Percentiles rank a stretch among this genome's conserved stretches.
Evolutionary conservation across 768 basidiomycete genomes (phyloP).

Genomic region (Trametes cingulata): DNA sequence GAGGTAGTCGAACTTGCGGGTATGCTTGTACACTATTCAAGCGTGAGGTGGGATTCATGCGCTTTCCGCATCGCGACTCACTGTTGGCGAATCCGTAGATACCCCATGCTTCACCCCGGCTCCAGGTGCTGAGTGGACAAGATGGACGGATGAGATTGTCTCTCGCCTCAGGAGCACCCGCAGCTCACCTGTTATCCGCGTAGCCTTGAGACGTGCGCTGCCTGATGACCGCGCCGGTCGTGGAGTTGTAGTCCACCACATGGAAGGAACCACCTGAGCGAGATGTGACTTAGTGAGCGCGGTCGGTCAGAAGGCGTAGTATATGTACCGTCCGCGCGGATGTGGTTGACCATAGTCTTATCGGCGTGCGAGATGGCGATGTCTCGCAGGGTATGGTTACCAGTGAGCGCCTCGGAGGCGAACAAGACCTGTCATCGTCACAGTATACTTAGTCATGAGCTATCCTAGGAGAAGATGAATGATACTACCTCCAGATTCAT

Average conservation of each 20-base stretch:
- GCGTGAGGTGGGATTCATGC: background rate
- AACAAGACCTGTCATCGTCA: slow-evolving; percentile 46
- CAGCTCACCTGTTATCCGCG: slow-evolving; percentile 42
- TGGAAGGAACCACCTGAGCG: slow-evolving; percentile 42
- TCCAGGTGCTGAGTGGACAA: slow-evolving; percentile 58
- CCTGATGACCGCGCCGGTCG: slow-evolving; percentile 58
- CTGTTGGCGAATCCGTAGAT: slow-evolving; percentile 71
- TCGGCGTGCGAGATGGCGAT: slow-evolving; percentile 68
- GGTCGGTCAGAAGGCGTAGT: background rate
- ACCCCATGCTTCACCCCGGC: slow-evolving; percentile 73
- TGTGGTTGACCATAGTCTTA: slow-evolving; percentile 66
- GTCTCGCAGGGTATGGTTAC: slow-evolving; percentile 55
- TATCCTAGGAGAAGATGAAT: background rate
- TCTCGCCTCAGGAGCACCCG: background rate
- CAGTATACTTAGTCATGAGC: background rate
- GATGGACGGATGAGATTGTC: background rate
- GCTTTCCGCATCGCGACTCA: slow-evolving; percentile 34
- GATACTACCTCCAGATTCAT: slow-evolving; percentile 62
- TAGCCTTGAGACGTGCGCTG: slow-evolving; percentile 64
- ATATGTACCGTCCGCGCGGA: slow-evolving; percentile 58
- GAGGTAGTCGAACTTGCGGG: slow-evolving; percentile 51
- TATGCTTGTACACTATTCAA: slow-evolving; percentile 57
- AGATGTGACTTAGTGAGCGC: background rate
- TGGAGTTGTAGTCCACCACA: slow-evolving; percentile 66
- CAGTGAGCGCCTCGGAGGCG: slow-evolving; percentile 55